phyloP scores from a whole-genome alignment of 2,329 filamentous ascomycete species.

The Talaromyces sp. region DNA sequence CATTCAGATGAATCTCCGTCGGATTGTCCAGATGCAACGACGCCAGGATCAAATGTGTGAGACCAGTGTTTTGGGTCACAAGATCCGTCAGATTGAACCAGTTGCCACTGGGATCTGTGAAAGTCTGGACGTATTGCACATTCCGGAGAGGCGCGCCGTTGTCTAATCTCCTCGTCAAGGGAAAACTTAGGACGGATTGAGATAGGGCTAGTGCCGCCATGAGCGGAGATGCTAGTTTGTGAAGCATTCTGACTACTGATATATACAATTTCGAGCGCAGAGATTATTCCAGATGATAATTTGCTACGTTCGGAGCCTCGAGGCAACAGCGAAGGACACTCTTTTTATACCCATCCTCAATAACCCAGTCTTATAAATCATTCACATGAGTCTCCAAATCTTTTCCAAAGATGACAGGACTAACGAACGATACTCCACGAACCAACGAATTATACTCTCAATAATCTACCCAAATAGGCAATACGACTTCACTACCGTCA shows the following conservation, averaged over 20 bases:
- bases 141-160: constrained; percentile 21
- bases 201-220: neutral
- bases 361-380: neutral
- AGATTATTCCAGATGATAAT: neutral
- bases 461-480: neutral
- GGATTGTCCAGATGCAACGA: constrained; percentile 52
- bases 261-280: neutral
- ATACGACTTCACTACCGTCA: constrained; percentile 7
- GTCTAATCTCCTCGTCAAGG: neutral
- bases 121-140: constrained; percentile 30
- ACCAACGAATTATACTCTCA: neutral
- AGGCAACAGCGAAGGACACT: neutral
- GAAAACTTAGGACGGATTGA: constrained; percentile 2
- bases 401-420: neutral
- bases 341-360: neutral
- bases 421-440: constrained; percentile 4
- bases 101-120: constrained; percentile 24
- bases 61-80: constrained; percentile 35
- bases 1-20: constrained; percentile 54
- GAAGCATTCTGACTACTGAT: neutral
- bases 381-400: neutral
- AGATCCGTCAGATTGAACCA: constrained; percentile 52
- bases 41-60: constrained; percentile 55
- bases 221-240: neutral
- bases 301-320: too few species aligned